Conservation (phyloP, 1,284 basidiomycete species). For the Malassezia cuniculi region DNA sequence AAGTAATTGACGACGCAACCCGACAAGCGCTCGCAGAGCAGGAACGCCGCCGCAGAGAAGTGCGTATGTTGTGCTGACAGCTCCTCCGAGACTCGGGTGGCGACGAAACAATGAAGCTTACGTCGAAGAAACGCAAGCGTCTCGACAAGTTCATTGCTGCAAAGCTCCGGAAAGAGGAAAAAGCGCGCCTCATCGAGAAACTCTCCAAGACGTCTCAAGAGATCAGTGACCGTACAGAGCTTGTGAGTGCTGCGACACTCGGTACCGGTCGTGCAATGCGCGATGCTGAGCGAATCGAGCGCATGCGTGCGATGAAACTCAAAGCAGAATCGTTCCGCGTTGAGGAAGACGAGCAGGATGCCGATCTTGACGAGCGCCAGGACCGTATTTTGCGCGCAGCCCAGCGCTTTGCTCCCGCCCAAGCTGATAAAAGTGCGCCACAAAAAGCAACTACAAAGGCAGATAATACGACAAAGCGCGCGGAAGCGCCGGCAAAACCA, state of each 20-base stretch:
- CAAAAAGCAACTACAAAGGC: too few relatives aligned
- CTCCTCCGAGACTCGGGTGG: constrained; percentile 23
- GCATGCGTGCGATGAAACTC: constrained; percentile 11
- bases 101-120: constrained; percentile 25
- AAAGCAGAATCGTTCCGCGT: constrained; percentile 21
- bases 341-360: constrained; percentile 28
- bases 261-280: constrained; percentile 33
- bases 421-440: too few relatives aligned
- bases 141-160: constrained; percentile 44
- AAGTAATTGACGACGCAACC: constrained; percentile 27
- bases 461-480: too few relatives aligned
- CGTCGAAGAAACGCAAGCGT: constrained; percentile 44
- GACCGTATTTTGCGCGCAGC: constrained; percentile 7
- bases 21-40: constrained; percentile 19
- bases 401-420: too few relatives aligned
- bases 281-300: constrained; percentile 18
- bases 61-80: constrained; percentile 6
- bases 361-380: constrained; percentile 15
- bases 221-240: constrained; percentile 27
- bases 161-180: constrained; percentile 42
- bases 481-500: too few relatives aligned
- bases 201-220: constrained; percentile 34
- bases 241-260: constrained; percentile 36
- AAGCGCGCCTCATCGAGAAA: constrained; percentile 34
- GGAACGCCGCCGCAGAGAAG: constrained; percentile 17